Evolutionary conservation across 805 yeast species (phyloP), one percentile per base, ranked within the genome.

Genomic region (Saccharomycopsis fermentans): DNA sequence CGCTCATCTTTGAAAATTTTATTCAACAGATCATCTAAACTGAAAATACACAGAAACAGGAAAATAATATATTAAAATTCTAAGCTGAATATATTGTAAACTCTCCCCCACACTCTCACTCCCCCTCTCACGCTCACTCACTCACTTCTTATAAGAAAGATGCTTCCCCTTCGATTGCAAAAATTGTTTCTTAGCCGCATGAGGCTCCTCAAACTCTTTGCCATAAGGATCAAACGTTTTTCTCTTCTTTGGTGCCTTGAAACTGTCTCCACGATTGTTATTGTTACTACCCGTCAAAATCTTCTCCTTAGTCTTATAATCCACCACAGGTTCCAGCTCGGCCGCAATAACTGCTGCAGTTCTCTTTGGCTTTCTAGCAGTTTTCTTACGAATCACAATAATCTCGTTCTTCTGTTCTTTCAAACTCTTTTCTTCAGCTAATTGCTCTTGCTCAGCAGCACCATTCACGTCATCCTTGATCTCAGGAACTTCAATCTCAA

Each of bases 161-260:
- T 55, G 54, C 35, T 61, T 59, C 6, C 63, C 63, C 14, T 47
- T 14, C n/a, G 47, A 14, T 17, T 26, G 54, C 19, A 43, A 51
- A 34, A 21, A 61, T 29, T 43, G 52, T 39, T 59, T 59, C 35
- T 59, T 82, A 6, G 79, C 77, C n/a, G 78, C 76, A 63, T 71
- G 71, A 8, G 86, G 86, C 1, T 83, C 86, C 17, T 75, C 76
- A 29, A 74, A 70, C 5, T 70, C 73, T 52, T 73, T 74, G 19
- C 76, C 68, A 63, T 82, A 85, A 3, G 90, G 90, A 69, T 85
- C 85, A 62, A 81, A 85, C 8, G 77, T 66, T 57, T 73, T 70
- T 64, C 77, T 76, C 66, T 77, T 77, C 62, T 63, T 62, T 6
- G 35, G 43, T 14, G 40, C 48, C 16, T 59, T 56, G 53, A 53